Conservation (phyloP, 345 rosid species). For the Hypericum perforatum region DNA sequence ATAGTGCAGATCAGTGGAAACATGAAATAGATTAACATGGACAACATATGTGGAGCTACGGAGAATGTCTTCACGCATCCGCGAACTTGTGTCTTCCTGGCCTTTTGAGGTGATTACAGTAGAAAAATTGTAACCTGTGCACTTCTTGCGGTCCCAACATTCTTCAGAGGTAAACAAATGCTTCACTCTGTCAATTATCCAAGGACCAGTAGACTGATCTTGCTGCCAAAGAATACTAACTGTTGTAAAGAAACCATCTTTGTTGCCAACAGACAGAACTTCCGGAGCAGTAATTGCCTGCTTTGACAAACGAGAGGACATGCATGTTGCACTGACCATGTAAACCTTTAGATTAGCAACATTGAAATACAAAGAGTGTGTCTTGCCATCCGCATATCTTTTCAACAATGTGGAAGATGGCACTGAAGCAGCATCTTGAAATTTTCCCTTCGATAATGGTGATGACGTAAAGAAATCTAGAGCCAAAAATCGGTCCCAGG, state of each 20-base stretch:
- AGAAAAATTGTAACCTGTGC: conserved; percentile 57
- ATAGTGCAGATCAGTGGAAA: conserved; percentile 32
- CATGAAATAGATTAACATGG: conserved; percentile 46
- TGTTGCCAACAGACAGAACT: conserved; percentile 40
- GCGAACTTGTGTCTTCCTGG: conserved; percentile 44
- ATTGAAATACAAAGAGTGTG: conserved; percentile 43
- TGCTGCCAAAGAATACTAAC: conserved; percentile 80
- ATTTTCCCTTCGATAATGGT: conserved; percentile 22
- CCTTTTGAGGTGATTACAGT: conserved; percentile 44
- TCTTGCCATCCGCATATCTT: conserved; percentile 28
- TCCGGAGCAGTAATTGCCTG: conserved; percentile 37
- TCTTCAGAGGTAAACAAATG: conserved; percentile 51
- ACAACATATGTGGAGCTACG: conserved; percentile 52
- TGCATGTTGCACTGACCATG: conserved; percentile 38
- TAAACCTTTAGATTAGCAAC: conserved; percentile 48
- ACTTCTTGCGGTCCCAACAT: conserved; percentile 34
- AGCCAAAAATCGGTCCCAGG: conserved; percentile 60
- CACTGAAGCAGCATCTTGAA: conserved; percentile 11
- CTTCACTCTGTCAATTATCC: conserved; percentile 72
- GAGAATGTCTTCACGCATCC: conserved; percentile 48
- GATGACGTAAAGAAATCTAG: conserved; percentile 46
- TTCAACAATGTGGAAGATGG: conserved; percentile 30
- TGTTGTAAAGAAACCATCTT: conserved; percentile 36
- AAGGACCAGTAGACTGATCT: conserved; percentile 43
- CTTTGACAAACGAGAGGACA: conserved; percentile 20